Evolutionary conservation across 2,329 filamentous ascomycete species (phyloP), one percentile per base, ranked within the genome.

Genomic region (Paecilomyces dactylethromorphus): DNA sequence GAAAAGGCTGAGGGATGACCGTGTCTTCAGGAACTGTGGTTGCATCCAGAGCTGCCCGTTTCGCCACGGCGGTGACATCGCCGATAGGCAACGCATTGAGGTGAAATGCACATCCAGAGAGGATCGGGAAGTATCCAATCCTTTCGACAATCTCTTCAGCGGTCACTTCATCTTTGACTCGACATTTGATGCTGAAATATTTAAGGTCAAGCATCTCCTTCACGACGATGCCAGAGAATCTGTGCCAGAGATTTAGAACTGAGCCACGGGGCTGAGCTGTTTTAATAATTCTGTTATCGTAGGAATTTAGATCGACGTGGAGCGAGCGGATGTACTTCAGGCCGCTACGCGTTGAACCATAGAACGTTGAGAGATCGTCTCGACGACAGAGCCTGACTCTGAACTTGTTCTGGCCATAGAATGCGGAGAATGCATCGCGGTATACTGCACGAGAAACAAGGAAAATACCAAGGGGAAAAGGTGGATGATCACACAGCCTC

Each of bases 131-230:
- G 1, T 57, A 52, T n/a, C 66, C 54, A 58, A 68, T 61, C 3
- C 35, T 45, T 26, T 59, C 33, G 45, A 65, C 60, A 12, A 68
- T 39, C 8, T 49, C 59, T 21, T 32, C 15, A 10, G 65, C 66
- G n/a, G 60, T 61, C 39, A 64, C 61, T 5, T 59, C 24, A 35
- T 63, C 63, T 22, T 58, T 63, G n/a, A 68, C 61, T 22, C 58
- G 61, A 57, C 65, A 68, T 31, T 65, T 64, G n/a, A 70, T 51
- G 29, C 62, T 66, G 53, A 69, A 68, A 12, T 54, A 39, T 11
- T 24, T 61, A 7, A 69, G 59, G 7, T 53, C 55, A n/a, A 57
- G 62, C 58, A 70, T 65, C 8, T 53, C 39, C 2, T 59, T 21
- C 1, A 24, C 24, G 21, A 61, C 56, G 8, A 58, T 52, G 1